phyloP scores from a whole-genome alignment of 1,284 basidiomycete genomes.

The Trametes polyzona region DNA sequence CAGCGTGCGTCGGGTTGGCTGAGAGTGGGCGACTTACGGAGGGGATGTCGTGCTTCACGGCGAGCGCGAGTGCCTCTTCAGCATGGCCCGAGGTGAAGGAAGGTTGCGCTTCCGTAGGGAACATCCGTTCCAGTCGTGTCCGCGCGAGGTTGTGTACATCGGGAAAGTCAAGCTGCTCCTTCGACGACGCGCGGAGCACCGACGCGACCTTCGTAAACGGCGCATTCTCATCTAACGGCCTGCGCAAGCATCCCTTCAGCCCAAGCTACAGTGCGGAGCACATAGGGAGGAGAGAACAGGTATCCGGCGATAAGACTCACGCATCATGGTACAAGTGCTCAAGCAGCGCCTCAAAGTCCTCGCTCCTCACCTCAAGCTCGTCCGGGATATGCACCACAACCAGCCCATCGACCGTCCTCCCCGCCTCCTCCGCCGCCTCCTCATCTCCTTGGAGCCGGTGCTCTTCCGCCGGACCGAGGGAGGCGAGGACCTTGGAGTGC shows the following conservation, averaged over 20 bases:
- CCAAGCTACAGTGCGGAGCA: background rate
- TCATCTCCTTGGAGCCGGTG: too few relatives aligned
- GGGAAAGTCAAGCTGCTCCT: conserved; percentile 58
- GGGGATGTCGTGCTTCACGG: conserved; percentile 46
- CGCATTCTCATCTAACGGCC: conserved; percentile 47
- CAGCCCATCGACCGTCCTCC: conserved; percentile 10
- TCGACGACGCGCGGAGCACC: conserved; percentile 57
- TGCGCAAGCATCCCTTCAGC: conserved; percentile 31
- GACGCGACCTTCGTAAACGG: conserved; percentile 51
- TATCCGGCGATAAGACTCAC: conserved; percentile 52
- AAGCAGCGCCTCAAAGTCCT: conserved; percentile 58
- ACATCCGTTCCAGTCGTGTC: conserved; percentile 45
- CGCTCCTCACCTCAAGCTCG: conserved; percentile 38
- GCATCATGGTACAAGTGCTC: conserved; percentile 65
- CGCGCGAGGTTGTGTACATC: conserved; percentile 49
- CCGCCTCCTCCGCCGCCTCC: background rate
- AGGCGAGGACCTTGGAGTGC: conserved; percentile 49
- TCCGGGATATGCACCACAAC: conserved; percentile 40
- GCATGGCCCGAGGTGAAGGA: conserved; percentile 38
- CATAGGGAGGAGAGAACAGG: background rate
- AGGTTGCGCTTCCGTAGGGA: conserved; percentile 39
- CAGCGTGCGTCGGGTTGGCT: background rate
- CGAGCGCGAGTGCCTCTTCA: conserved; percentile 54
- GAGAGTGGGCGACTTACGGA: conserved; percentile 41
- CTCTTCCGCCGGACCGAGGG: conserved; percentile 20